These are phyloP conservation scores for Ogataea siamensis DNA, from an alignment of 805 yeast genomes.

Conservation along the genomic window DNA sequence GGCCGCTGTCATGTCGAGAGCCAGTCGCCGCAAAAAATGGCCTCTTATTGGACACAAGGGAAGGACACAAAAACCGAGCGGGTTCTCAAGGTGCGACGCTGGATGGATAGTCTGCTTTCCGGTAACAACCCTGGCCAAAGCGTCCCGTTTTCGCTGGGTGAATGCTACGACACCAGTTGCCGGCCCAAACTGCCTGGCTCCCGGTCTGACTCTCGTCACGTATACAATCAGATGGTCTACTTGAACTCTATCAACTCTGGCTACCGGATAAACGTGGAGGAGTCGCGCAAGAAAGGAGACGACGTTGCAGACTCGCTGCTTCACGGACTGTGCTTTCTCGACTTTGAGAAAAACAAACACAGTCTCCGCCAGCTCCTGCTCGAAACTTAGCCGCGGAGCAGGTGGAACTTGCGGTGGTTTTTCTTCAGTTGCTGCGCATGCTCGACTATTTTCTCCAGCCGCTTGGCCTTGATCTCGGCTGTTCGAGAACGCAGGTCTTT, in stretches of 20 bases:
- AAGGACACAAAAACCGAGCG: constrained; percentile 26
- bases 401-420: constrained; percentile 26
- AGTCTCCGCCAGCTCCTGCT: constrained; percentile 10
- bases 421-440: constrained; percentile 29
- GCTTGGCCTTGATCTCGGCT: constrained; percentile 28
- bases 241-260: constrained; percentile 23
- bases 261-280: constrained; percentile 10
- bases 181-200: neutral
- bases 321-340: constrained; percentile 52
- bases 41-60: constrained; percentile 29
- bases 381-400: constrained; percentile 21
- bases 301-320: constrained; percentile 66
- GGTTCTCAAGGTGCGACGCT: constrained; percentile 27
- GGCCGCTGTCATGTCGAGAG: constrained; percentile 18
- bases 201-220: constrained; percentile 21
- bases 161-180: neutral
- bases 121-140: neutral
- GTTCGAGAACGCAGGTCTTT: constrained; percentile 26
- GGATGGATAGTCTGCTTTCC: constrained; percentile 21
- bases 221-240: constrained; percentile 28
- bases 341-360: constrained; percentile 40
- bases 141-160: constrained; percentile 9
- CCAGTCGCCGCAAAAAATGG: constrained; percentile 32
- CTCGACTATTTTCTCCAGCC: constrained; percentile 29
- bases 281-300: constrained; percentile 46